Conservation (phyloP, 495 filamentous ascomycete genomes). For the Aspergillus haitiensis region DNA sequence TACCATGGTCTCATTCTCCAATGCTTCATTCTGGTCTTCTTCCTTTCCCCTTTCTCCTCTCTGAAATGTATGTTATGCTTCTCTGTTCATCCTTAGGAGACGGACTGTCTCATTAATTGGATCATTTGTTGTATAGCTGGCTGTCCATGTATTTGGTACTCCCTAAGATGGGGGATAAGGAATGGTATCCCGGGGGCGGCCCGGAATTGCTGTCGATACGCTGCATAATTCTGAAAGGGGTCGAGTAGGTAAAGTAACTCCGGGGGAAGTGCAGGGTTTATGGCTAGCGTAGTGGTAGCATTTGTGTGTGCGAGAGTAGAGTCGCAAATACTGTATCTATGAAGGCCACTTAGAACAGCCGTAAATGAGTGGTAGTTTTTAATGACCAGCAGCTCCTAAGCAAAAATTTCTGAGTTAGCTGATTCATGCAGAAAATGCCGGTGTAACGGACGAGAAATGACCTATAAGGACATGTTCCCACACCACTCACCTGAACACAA, state of each 20-base stretch:
- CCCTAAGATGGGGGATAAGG: conserved; percentile 41
- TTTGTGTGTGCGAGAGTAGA: conserved; percentile 21
- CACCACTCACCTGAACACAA: conserved; percentile 33
- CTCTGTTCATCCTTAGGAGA: background rate
- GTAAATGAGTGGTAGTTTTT: conserved; percentile 41
- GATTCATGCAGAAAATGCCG: background rate
- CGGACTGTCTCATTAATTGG: conserved; percentile 23
- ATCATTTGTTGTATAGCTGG: conserved; percentile 34
- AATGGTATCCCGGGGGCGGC: conserved; percentile 41
- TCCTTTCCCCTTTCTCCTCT: background rate
- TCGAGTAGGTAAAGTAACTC: conserved; percentile 29
- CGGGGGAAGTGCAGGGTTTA: conserved; percentile 30
- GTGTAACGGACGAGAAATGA: background rate
- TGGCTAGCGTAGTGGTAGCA: conserved; percentile 21
- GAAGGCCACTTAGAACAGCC: conserved; percentile 39
- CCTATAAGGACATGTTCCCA: background rate
- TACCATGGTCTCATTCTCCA: background rate
- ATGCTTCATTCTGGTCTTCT: no score
- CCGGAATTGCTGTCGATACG: conserved; percentile 39
- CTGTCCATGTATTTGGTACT: conserved; percentile 36
- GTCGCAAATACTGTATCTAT: conserved; percentile 33
- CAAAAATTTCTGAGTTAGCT: background rate
- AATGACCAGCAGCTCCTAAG: conserved; percentile 30
- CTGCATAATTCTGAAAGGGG: conserved; percentile 35
- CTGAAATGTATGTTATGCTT: background rate